Evolutionary conservation across 331 rosid species (phyloP).

Genomic region (Acacia pycnantha): DNA sequence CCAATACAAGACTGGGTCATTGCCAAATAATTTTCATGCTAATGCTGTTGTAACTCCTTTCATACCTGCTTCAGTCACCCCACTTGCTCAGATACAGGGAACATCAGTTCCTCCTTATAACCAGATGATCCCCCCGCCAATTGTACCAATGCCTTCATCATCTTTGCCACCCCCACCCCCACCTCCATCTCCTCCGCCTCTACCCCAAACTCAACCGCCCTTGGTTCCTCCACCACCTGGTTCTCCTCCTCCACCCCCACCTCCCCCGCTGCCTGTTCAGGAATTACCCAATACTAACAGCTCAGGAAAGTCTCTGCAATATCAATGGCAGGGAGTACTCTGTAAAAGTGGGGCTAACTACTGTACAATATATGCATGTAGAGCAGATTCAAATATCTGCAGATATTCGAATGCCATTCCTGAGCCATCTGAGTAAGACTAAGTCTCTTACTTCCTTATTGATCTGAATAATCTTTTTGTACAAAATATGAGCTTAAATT

Average conservation of each 20-base stretch:
- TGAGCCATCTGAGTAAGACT: slow-evolving; percentile 82
- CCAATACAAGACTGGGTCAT: slow-evolving; percentile 53
- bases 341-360: slow-evolving; percentile 95
- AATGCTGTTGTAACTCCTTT: slow-evolving; percentile 66
- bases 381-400: slow-evolving; percentile 73
- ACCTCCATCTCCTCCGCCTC: slow-evolving; percentile 86
- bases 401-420: slow-evolving; percentile 65
- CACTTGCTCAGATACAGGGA: slow-evolving; percentile 79
- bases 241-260: slow-evolving; percentile 82
- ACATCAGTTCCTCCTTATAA: slow-evolving; percentile 65
- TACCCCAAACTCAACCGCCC: slow-evolving; percentile 82
- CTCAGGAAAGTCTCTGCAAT: slow-evolving; percentile 44
- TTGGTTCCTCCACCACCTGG: slow-evolving; percentile 87
- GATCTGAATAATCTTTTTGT: slow-evolving; percentile 16
- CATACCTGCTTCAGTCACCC: slow-evolving; percentile 84
- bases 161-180: slow-evolving; percentile 72
- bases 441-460: slow-evolving; percentile 29
- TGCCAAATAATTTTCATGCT: slow-evolving; percentile 56
- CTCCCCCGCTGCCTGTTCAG: slow-evolving; percentile 51
- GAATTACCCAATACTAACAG: slow-evolving; percentile 49
- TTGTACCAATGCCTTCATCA: slow-evolving; percentile 56
- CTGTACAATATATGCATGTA: slow-evolving; percentile 72
- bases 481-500: slow-evolving; percentile 17
- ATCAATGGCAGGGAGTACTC: slow-evolving; percentile 81
- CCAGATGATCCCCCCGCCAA: slow-evolving; percentile 53